These are phyloP conservation scores for Boletus vermiculosoides DNA, from an alignment of 768 basidiomycete species.

Conservation along the genomic window DNA sequence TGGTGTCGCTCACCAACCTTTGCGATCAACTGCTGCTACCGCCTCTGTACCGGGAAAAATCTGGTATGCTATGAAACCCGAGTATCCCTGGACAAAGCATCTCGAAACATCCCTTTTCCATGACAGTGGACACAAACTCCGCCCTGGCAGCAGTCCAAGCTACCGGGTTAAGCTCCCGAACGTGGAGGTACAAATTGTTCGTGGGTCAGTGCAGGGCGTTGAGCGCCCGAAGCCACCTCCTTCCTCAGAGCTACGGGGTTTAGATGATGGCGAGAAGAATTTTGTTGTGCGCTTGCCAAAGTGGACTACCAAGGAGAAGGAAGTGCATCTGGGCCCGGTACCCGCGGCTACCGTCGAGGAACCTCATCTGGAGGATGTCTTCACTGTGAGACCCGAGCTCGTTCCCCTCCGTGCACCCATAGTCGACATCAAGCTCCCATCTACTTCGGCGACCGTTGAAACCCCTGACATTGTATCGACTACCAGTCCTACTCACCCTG, in stretches of 20 bases:
- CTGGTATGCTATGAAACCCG: conserved; percentile 77
- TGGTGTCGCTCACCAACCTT: conserved; percentile 33
- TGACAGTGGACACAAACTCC: conserved; percentile 56
- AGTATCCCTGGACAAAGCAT: conserved; percentile 81
- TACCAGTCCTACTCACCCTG: conserved; percentile 10
- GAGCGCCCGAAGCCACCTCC: conserved; percentile 15
- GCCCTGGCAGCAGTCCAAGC: conserved; percentile 51
- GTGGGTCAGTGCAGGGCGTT: conserved; percentile 28
- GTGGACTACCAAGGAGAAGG: conserved; percentile 38
- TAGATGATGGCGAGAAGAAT: conserved; percentile 44
- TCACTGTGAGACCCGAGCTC: conserved; percentile 54
- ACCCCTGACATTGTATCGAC: neutral
- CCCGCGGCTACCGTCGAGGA: conserved; percentile 33
- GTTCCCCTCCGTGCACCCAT: conserved; percentile 31
- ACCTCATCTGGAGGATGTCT: conserved; percentile 51
- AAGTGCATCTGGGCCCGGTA: conserved; percentile 5
- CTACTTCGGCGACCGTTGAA: conserved; percentile 25
- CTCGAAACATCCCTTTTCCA: conserved; percentile 72
- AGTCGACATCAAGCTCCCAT: conserved; percentile 26
- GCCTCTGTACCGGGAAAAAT: conserved; percentile 42
- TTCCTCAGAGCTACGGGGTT: conserved; percentile 24
- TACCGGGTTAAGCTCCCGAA: conserved; percentile 68
- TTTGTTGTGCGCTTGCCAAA: conserved; percentile 59
- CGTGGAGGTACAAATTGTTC: conserved; percentile 41
- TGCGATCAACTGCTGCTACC: conserved; percentile 29